Evolutionary conservation across 345 rosid species (phyloP).

Genomic region (Populus simonii): DNA sequence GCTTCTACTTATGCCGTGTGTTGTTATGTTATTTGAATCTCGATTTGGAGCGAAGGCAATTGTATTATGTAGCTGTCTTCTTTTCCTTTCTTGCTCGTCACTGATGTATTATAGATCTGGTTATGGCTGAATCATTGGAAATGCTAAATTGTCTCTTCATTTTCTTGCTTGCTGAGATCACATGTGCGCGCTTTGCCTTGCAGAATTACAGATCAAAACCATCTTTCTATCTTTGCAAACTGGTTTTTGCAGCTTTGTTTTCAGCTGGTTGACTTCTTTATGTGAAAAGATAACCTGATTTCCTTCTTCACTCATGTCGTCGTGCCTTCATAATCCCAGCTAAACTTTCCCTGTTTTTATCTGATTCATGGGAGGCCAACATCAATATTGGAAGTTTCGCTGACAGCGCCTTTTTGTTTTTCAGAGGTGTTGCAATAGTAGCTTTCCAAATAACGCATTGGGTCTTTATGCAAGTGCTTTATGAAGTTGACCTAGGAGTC

Average conservation of each 20-base stretch:
- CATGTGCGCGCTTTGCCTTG: not conserved
- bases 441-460: slow-evolving; percentile 18
- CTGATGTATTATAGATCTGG: not conserved
- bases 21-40: not conserved
- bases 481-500: not conserved
- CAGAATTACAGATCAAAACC: not conserved
- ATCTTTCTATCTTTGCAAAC: not conserved
- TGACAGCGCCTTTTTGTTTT: slow-evolving; percentile 33
- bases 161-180: not conserved
- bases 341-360: slow-evolving; percentile 26
- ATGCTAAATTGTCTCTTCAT: not conserved
- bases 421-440: slow-evolving; percentile 43
- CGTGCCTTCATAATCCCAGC: slow-evolving; percentile 40
- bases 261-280: not conserved
- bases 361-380: slow-evolving; percentile 50
- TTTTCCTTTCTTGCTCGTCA: not conserved
- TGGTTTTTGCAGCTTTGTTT: not conserved
- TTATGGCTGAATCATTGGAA: not conserved
- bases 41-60: not conserved
- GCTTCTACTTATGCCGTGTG: not conserved
- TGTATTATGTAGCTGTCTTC: not conserved
- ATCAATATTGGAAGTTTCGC: slow-evolving; percentile 31
- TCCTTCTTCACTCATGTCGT: not conserved
- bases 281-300: not conserved
- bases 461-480: not conserved